Evolutionary conservation across 108 stramenopile species (phyloP).

Genomic region (Skeletonema tropicum): DNA sequence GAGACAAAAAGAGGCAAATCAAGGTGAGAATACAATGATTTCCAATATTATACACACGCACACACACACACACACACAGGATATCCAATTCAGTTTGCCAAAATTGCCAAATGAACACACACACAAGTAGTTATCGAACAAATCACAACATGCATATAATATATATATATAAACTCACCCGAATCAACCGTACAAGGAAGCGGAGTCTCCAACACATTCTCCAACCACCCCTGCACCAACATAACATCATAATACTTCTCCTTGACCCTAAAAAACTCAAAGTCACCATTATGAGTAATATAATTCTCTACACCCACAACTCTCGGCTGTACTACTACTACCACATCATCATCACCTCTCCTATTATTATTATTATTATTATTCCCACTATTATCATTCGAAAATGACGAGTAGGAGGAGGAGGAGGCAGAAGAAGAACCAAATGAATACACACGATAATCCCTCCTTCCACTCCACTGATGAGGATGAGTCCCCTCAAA

Average conservation of each 20-base stretch:
- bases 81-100: background rate
- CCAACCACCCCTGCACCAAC: constrained; percentile 73
- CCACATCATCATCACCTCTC: background rate
- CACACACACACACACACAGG: background rate
- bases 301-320: constrained; percentile 61
- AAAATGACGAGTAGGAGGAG: too few relatives aligned
- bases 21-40: background rate
- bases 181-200: constrained; percentile 72
- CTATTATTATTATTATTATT: background rate
- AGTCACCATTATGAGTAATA: constrained; percentile 90
- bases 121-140: too few relatives aligned
- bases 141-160: too few relatives aligned
- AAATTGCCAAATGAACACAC: too few relatives aligned
- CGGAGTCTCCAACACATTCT: constrained; percentile 41
- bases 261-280: constrained; percentile 76
- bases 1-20: background rate
- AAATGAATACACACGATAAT: constrained; percentile 24
- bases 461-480: constrained; percentile 59
- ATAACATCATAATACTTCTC: constrained; percentile 70
- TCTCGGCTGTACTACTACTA: background rate
- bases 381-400: background rate
- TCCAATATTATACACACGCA: too few relatives aligned
- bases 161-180: constrained; percentile 18
- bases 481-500: constrained; percentile 87
- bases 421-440: too few relatives aligned